Evolutionary conservation across 768 basidiomycete genomes (phyloP).

Genomic region (Trametes meyenii): DNA sequence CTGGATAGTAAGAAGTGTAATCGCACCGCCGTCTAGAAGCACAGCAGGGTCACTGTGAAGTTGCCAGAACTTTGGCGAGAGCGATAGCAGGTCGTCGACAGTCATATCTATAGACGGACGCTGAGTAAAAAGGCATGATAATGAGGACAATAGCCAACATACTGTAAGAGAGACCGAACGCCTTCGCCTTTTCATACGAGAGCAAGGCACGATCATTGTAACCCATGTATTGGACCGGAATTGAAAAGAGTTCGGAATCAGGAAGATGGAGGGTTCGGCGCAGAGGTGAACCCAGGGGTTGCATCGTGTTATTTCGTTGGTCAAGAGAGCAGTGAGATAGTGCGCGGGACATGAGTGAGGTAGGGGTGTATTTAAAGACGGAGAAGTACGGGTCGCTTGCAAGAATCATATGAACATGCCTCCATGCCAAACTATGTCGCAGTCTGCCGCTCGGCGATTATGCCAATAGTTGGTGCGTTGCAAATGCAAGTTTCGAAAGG

Average conservation of each 20-base stretch:
- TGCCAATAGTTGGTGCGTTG: no score
- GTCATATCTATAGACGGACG: background rate
- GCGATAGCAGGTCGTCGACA: slow-evolving; percentile 26
- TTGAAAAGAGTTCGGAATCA: slow-evolving; percentile 15
- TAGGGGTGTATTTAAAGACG: no score
- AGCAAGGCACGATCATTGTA: slow-evolving; percentile 10
- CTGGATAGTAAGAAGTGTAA: slow-evolving; percentile 41
- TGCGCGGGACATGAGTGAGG: no score
- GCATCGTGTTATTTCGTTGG: background rate
- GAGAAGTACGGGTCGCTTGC: no score
- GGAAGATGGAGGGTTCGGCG: slow-evolving; percentile 12
- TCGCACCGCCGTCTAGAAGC: slow-evolving; percentile 35
- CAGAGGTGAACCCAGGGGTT: background rate
- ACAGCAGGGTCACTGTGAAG: slow-evolving; percentile 39
- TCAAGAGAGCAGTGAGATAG: no score
- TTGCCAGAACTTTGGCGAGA: slow-evolving; percentile 38
- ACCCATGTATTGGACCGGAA: slow-evolving; percentile 6
- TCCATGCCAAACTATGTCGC: no score
- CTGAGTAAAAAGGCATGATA: background rate
- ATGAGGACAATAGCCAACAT: slow-evolving; percentile 17
- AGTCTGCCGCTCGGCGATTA: no score
- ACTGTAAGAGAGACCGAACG: slow-evolving; percentile 25
- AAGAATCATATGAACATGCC: no score
- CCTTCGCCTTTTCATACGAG: slow-evolving; percentile 27
- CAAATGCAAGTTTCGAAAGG: no score